Evolutionary conservation across 768 basidiomycete genomes (phyloP), one percentile per base, ranked within the genome.

Genomic region (Amanita phalloides): DNA sequence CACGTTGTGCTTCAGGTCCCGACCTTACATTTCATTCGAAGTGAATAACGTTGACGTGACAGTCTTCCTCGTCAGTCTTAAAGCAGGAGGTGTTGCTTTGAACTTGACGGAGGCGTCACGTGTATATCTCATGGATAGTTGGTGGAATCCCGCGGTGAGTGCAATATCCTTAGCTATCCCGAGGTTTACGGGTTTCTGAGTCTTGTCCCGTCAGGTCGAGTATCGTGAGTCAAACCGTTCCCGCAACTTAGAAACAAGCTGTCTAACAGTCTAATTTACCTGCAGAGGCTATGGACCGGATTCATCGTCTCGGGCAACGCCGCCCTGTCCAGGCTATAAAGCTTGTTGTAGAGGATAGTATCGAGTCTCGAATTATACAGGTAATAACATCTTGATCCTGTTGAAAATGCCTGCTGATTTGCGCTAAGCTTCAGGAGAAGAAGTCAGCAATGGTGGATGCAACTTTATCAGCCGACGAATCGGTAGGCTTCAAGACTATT

Each of bases 91-190:
- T 64, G 92, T 92, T 3, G 90, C 90, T 3, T 73, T 95, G 46
- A 93, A 93, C 63, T 65, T 93, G 58, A 91, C 90, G 0, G 90
- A 90, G 64, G 93, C 93, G 0, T 91, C 89, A 32, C 86, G 90
- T 25, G 92, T 96, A 17, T 95, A 91, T 66, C 77, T 96, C 60
- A 95, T 97, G 92, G 95, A 95, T 63, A 89, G 86, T 57, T 95
- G 91, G 91, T 95, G 94, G 94, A 98, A 98, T 63, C 94, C 94
- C 6, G 92, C 92, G n/a, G 89, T 86, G 68, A 52, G 66, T 61
- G 17, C 11, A 41, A 17, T 14, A 37, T 39, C 23, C 42, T 39
- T 54, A n/a, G 26, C 44, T 51, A 53, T 47, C 17, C 36, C 28
- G 51, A 36, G 35, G 20, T 52, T 26, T 26, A 14, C 33, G 51